Conservation (phyloP, 768 basidiomycete genomes). For the Naematelia aurantialba region DNA sequence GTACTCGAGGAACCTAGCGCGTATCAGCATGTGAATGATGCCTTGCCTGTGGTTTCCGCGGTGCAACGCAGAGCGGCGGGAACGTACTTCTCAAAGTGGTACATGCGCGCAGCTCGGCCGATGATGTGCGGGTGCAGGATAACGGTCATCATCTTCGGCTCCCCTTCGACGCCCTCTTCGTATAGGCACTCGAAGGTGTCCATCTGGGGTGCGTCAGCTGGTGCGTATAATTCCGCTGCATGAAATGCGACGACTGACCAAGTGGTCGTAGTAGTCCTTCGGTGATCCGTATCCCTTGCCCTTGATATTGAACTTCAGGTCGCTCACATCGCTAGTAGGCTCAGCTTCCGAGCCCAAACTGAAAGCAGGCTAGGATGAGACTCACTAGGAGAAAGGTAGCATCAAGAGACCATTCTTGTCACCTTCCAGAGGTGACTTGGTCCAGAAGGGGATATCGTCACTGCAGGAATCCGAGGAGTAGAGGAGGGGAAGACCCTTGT, state of each 20-base stretch:
- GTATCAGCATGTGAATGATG: no score
- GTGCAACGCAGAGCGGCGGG: no score
- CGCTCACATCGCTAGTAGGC: slow-evolving; percentile 17
- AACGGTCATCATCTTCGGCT: slow-evolving; percentile 30
- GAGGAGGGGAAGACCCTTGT: slow-evolving; percentile 17
- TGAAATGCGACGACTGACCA: slow-evolving; percentile 9
- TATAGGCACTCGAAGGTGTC: slow-evolving; percentile 24
- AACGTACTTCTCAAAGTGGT: slow-evolving; percentile 19
- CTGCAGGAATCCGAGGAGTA: slow-evolving; percentile 30
- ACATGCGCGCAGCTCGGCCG: slow-evolving; percentile 14
- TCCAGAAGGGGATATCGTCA: slow-evolving; percentile 27
- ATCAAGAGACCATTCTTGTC: slow-evolving; percentile 17
- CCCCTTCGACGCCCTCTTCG: slow-evolving; percentile 23
- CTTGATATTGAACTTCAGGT: slow-evolving; percentile 17
- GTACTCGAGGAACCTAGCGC: slow-evolving; percentile 26
- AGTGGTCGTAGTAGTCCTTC: slow-evolving; percentile 25
- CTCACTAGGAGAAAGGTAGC: slow-evolving; percentile 27
- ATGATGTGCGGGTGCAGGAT: slow-evolving; percentile 33
- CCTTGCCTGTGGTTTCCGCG: no score
- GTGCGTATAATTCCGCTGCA: not conserved
- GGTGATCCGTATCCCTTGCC: slow-evolving; percentile 32
- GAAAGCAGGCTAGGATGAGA: no score
- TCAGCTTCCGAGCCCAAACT: no score
- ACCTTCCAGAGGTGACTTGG: slow-evolving; percentile 6
- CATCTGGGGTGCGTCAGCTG: slow-evolving; percentile 3